phyloP scores from a whole-genome alignment of 2,329 filamentous ascomycete genomes.

The Penicillium sp. region DNA sequence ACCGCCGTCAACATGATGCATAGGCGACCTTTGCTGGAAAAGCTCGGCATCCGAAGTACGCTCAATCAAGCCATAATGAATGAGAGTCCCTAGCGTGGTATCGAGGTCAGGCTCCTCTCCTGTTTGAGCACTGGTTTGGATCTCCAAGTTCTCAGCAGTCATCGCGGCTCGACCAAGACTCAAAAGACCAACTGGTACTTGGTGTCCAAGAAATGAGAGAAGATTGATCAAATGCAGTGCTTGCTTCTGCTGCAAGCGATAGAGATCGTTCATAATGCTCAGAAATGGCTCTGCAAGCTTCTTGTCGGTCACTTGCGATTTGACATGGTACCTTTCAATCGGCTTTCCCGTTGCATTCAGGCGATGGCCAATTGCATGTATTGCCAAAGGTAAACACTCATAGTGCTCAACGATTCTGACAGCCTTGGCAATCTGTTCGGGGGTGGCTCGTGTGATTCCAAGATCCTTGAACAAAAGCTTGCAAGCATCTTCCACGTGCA shows the following conservation, averaged over 20 bases:
- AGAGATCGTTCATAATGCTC: conserved; percentile 50
- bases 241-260: conserved; percentile 44
- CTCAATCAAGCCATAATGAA: conserved; percentile 48
- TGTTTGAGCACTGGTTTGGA: conserved; percentile 37
- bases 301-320: conserved; percentile 56
- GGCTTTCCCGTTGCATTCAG: conserved; percentile 62
- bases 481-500: conserved; percentile 59
- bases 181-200: conserved; percentile 66
- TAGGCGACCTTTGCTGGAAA: conserved; percentile 14
- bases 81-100: conserved; percentile 46
- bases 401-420: conserved; percentile 63
- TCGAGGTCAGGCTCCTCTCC: conserved; percentile 44
- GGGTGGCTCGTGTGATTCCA: conserved; percentile 56
- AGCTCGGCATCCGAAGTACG: conserved; percentile 38
- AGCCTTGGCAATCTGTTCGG: conserved; percentile 57
- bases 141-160: conserved; percentile 34
- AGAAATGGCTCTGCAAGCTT: conserved; percentile 53
- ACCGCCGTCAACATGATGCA: conserved; percentile 18
- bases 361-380: conserved; percentile 64
- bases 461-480: conserved; percentile 63
- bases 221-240: conserved; percentile 65
- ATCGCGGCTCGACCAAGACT: conserved; percentile 50
- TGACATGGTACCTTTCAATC: conserved; percentile 58
- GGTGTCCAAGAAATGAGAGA: conserved; percentile 63
- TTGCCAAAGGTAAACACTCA: conserved; percentile 65